Conservation (phyloP, 345 rosid genomes). For the Hevea brasiliensis region DNA sequence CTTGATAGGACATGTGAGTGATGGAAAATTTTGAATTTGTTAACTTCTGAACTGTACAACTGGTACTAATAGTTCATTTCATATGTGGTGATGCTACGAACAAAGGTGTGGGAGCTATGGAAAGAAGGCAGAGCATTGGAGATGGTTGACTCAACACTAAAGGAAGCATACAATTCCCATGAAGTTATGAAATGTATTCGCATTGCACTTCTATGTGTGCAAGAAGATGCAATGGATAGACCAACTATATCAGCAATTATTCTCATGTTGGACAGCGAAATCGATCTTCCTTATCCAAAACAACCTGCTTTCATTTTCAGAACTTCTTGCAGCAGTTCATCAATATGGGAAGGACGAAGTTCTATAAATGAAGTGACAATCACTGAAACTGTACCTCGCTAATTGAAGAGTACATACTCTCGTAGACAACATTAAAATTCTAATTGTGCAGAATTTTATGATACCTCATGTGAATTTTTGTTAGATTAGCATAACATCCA, state of each 20-base stretch:
- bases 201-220: constrained; percentile 6
- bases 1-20: constrained; percentile 38
- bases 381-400: not conserved
- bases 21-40: not conserved
- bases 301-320: not conserved
- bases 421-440: no score
- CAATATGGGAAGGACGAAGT: not conserved
- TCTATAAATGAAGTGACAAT: not conserved
- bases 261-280: not conserved
- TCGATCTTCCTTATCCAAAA: not conserved
- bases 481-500: no score
- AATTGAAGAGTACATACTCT: no score
- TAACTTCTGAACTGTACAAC: not conserved
- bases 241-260: not conserved
- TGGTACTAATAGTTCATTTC: not conserved
- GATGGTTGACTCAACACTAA: not conserved
- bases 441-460: no score
- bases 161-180: not conserved
- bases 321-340: not conserved
- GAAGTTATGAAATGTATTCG: constrained; percentile 10
- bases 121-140: not conserved
- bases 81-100: not conserved
- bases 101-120: constrained; percentile 33
- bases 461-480: no score
- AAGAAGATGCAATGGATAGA: not conserved